Base-by-base conservation (phyloP, 2,329 filamentous ascomycete species). In the Talaromyces rugulosus region DNA sequence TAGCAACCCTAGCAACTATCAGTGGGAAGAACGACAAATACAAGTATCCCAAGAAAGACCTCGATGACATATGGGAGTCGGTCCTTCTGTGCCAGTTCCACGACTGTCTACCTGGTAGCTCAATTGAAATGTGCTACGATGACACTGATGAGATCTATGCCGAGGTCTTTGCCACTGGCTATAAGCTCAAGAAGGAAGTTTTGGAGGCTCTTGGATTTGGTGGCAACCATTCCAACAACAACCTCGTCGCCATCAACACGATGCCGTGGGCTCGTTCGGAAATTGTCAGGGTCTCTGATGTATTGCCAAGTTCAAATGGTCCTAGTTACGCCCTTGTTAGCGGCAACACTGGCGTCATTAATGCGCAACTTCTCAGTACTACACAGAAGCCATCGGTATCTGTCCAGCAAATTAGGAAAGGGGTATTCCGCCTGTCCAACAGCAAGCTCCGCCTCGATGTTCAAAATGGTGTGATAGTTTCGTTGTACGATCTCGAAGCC, bases 101-200 rank as follows among this genome's bases (percentile, higher is more conserved):
- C 67, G 95, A 99, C 73, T 98, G 95, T 73, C 82, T 99, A 58
- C 95, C 95, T 0, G 95, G 95, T 61, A 97, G 92, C 72, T 91
- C 87, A 36, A 98, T 99, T 69, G 93, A 96, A 75, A 97, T 98
- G 92, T 96, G 92, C 75, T 98, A 98, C 70, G 91, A 96, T 74
- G 95, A 99, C 73, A 96, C 93, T 3, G 90, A 96, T 72, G 85
- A 92, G 83, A 83, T 96, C 6, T 99, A 99, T 72, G 89, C 85
- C 2, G 82, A 91, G 67, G 86, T 96, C 2, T 96, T 96, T 72
- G 80, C 87, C 66, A 92, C 86, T 1, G 94, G 91, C 5, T 80
- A 90, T 66, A 86, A 84, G 65, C 78, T 96, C 3, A 81, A 95
- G 47, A 82, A 89, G 52, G 87, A 91, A 18, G 84, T 93, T 5